Percentiles rank a stretch among this genome's conserved stretches.
Evolutionary conservation across 768 basidiomycete species (phyloP).

Genomic region (Pulveroboletus sp.): DNA sequence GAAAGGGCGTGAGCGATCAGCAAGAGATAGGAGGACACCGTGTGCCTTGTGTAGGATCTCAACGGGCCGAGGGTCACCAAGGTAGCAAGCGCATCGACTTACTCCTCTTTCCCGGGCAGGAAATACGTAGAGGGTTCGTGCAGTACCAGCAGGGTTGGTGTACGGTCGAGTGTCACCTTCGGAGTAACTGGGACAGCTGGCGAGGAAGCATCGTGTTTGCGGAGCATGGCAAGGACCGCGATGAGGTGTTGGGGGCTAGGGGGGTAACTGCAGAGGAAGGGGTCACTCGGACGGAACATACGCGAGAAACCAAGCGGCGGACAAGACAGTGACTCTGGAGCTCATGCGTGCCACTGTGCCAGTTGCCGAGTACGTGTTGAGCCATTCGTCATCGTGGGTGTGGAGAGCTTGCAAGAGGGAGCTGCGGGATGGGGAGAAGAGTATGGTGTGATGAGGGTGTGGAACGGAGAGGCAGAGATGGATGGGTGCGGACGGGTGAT

Average conservation of each 20-base stretch:
- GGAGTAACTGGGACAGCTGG: slow-evolving; percentile 20
- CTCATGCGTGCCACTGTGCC: slow-evolving; percentile 37
- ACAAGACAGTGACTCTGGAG: slow-evolving; percentile 53
- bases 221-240: slow-evolving; percentile 47
- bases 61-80: background rate
- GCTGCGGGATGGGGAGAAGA: slow-evolving; percentile 53
- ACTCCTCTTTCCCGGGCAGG: slow-evolving; percentile 21
- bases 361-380: slow-evolving; percentile 31
- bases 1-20: slow-evolving; percentile 46
- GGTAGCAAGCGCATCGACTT: slow-evolving; percentile 5
- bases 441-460: slow-evolving; percentile 34
- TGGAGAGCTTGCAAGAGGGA: slow-evolving; percentile 39
- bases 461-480: slow-evolving; percentile 54
- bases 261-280: slow-evolving; percentile 48
- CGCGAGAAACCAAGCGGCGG: slow-evolving; percentile 22
- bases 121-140: slow-evolving; percentile 60
- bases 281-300: slow-evolving; percentile 6
- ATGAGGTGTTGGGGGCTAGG: slow-evolving; percentile 54
- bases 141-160: slow-evolving; percentile 54
- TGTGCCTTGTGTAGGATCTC: slow-evolving; percentile 22
- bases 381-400: slow-evolving; percentile 47
- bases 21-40: slow-evolving; percentile 48
- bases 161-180: slow-evolving; percentile 33
- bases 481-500: slow-evolving; percentile 65
- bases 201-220: slow-evolving; percentile 24